These are phyloP conservation scores for Polygonum aviculare DNA, from an alignment of 148 eudicot species.

Conservation along the genomic window DNA sequence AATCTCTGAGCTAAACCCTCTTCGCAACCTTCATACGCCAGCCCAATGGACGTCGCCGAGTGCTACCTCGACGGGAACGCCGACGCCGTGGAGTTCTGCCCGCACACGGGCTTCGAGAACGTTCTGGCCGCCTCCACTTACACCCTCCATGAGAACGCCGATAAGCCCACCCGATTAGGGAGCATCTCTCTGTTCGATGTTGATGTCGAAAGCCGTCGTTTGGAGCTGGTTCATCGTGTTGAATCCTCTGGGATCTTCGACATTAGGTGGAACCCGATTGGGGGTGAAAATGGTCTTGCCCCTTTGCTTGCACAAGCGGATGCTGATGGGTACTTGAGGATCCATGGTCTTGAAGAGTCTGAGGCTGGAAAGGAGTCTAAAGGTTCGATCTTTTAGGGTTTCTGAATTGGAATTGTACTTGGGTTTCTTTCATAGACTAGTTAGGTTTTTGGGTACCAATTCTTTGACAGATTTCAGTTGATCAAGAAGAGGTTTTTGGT, in stretches of 20 bases:
- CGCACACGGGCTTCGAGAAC: slow-evolving; percentile 45
- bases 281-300: slow-evolving; percentile 14
- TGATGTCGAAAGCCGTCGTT: slow-evolving; percentile 25
- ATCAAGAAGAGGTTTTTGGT: neutral
- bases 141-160: slow-evolving; percentile 55
- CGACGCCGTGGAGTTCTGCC: slow-evolving; percentile 90
- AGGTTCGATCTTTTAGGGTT: neutral
- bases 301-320: slow-evolving; percentile 85
- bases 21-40: neutral
- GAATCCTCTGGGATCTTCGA: slow-evolving; percentile 80
- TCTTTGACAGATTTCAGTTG: neutral
- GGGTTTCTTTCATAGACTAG: neutral
- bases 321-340: slow-evolving; percentile 72
- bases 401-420: neutral
- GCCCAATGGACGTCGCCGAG: slow-evolving; percentile 52
- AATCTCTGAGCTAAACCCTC: neutral
- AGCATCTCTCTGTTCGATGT: slow-evolving; percentile 71
- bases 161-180: slow-evolving; percentile 53
- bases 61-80: slow-evolving; percentile 64
- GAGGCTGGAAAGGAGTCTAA: slow-evolving; percentile 16
- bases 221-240: slow-evolving; percentile 39
- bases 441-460: neutral
- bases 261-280: slow-evolving; percentile 68
- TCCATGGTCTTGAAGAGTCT: slow-evolving; percentile 34
- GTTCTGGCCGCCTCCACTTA: slow-evolving; percentile 78